Percentiles rank a stretch among this genome's conserved stretches.
Conservation (phyloP, 257 asterid species). For the Osmanthus fragrans region DNA sequence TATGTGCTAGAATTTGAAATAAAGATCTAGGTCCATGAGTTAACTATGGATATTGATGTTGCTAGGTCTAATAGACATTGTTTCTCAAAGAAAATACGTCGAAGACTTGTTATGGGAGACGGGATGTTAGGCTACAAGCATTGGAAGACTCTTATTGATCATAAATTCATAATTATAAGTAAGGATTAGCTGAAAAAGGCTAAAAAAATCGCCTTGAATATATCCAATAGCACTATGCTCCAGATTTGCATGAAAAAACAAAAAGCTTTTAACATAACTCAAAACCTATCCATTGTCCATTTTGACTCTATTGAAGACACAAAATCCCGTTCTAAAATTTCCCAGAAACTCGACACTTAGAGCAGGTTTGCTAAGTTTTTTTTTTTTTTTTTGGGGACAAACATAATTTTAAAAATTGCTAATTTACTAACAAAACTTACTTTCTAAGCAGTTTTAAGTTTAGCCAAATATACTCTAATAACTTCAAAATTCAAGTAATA, state of each 20-base stretch:
- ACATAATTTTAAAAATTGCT: background rate
- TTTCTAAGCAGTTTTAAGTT: background rate
- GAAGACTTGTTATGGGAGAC: background rate
- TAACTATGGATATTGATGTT: background rate
- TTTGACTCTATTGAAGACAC: background rate
- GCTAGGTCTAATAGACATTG: background rate
- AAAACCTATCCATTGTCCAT: slow-evolving; percentile 4
- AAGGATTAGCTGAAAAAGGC: too few species aligned
- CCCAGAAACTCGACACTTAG: background rate
- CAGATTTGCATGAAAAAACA: background rate
- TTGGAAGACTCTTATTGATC: background rate
- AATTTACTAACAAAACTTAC: background rate
- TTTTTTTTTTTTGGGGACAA: background rate
- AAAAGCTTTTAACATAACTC: background rate
- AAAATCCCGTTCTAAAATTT: background rate
- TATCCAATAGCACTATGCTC: background rate
- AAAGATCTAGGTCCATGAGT: background rate
- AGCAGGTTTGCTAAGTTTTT: background rate
- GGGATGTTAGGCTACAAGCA: too few species aligned
- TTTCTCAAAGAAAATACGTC: background rate
- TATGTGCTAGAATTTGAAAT: background rate
- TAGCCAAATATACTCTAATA: background rate
- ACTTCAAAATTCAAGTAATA: background rate
- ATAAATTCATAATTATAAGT: too few species aligned
- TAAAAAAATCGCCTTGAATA: background rate